Evolutionary conservation across 139 green algal genomes (phyloP), one percentile per base, ranked within the genome.

Genomic region (Nannochloris sp.): DNA sequence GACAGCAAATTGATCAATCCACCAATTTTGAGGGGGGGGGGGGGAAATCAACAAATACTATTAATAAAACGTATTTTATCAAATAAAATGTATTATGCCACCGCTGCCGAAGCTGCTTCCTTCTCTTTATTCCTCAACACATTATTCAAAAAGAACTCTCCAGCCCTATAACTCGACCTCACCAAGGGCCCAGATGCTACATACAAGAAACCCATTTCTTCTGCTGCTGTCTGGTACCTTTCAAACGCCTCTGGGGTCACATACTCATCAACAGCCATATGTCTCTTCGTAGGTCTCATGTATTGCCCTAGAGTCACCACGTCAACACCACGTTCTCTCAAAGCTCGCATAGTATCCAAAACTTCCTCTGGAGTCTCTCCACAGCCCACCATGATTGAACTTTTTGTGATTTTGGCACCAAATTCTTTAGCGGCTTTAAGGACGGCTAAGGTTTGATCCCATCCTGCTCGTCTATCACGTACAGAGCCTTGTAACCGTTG

Each of bases 221-320:
- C 77, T 0, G 89, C 91, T 3, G 74, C 65, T 68, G 81, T 60
- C 64, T 93, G 72, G 63, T 92, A 97, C 0, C 67, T 70, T n/a
- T 82, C 70, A 74, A 99, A 99, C 4, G 90, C 88, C 66, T 95
- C 90, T 2, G 95, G 95, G 3, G 94, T 97, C 6, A 99, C 91
- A 67, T 92, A 99, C 80, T 98, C 94, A 4, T 70, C 67, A 35
- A 99, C 95, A n/a, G 89, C 72, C 87, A 99, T 92, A 81, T 99
- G 95, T 29, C 89, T 83, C 66, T 95, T 96, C 14, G 94, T 98
- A 54, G 95, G 95, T 38, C 91, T 85, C 91, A 98, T 95, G 85
- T 99, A 99, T 86, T 99, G 95, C 2, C 95, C 95, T 34, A 99
- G 80, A 14, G 95, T 99, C 29, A 99, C 84, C 30, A 99, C 93